Evolutionary conservation across 2,329 filamentous ascomycete genomes (phyloP), one percentile per base, ranked within the genome.

Genomic region (Ilyonectria robusta): DNA sequence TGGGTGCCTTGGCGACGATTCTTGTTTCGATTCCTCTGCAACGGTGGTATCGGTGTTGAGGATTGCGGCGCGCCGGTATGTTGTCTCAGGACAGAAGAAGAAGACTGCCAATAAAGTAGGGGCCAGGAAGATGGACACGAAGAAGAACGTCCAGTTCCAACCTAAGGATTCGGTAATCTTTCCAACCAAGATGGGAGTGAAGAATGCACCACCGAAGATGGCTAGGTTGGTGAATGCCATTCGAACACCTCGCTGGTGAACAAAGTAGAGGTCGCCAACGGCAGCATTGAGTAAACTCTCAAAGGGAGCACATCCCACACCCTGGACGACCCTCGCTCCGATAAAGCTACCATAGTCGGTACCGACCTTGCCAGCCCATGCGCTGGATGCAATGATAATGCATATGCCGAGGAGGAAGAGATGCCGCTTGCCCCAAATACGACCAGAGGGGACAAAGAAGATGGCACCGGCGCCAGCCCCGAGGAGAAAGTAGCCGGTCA

Each of bases 371-470:
- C 93, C 93, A 26, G 89, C 94, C 95, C 95, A 98, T 7, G 88
- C 89, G 71, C 91, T 93, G 64, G 92, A 92, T 48, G 87, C 84
- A 47, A 97, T 87, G 74, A 97, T 86, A 65, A 97, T 86, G 54
- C 93, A 70, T 51, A 91, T 91, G 8, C 94, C 94, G 2, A 97
- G 74, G 29, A 98, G 81, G 79, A 97, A 98, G 17, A 94, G 83
- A 83, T 98, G 95, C 46, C 95, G 88, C 81, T 97, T 98, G 44
- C 95, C 95, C 93, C 94, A 98, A 70, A 98, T 92, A 64, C 95
- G 89, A 21, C 93, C 94, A 1, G 92, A 93, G 0, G 95, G 93
- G 3, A 98, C 94, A 80, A 95, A 95, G 70, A 98, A 86, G 79
- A 96, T 89, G 57, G 93, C 94, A 1, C 92, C 92, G 15, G 94